A percentile compares a stretch with the other conserved stretches of the same genome.
Conservation (phyloP, 1,284 basidiomycete species). For the Sphagnurus paluster region DNA sequence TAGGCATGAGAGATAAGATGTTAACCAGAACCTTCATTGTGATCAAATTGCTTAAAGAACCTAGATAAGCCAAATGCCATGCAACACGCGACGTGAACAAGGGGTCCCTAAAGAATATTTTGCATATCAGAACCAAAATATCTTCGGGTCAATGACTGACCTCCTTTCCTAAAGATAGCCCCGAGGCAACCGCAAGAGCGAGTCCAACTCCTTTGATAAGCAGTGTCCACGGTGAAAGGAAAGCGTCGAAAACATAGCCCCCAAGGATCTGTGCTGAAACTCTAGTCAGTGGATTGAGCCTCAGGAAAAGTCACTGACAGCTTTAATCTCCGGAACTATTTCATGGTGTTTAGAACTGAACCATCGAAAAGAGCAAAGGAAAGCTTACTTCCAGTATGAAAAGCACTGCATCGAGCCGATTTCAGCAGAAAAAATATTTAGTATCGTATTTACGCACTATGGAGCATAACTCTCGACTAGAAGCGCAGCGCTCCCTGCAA, state of each 20-base stretch:
- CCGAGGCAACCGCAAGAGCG: constrained; percentile 77
- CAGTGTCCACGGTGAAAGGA: constrained; percentile 72
- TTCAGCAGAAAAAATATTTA: constrained; percentile 1
- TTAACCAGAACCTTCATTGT: constrained; percentile 51
- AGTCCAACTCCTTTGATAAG: constrained; percentile 78
- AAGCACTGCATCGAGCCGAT: constrained; percentile 47
- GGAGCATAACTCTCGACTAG: constrained; percentile 69
- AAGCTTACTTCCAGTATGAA: constrained; percentile 73
- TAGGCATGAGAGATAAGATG: background rate
- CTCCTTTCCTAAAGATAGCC: constrained; percentile 76
- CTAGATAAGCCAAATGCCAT: constrained; percentile 59
- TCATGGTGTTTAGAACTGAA: background rate
- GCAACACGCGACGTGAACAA: constrained; percentile 73
- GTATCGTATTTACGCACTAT: constrained; percentile 47
- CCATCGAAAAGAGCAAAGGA: background rate
- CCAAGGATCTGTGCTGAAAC: constrained; percentile 55
- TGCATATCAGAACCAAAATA: background rate
- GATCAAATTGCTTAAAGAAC: constrained; percentile 54
- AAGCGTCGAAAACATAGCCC: constrained; percentile 71
- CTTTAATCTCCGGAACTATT: constrained; percentile 76
- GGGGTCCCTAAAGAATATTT: constrained; percentile 48
- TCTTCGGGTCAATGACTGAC: constrained; percentile 24
- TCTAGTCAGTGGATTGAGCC: background rate
- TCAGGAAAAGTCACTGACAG: constrained; percentile 40
- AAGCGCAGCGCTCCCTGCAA: constrained; percentile 65